A percentile compares a stretch with the other conserved stretches of the same genome.
These are phyloP conservation scores for Dryas octopetala DNA, from an alignment of 306 rosid genomes.

Conservation along the genomic window DNA sequence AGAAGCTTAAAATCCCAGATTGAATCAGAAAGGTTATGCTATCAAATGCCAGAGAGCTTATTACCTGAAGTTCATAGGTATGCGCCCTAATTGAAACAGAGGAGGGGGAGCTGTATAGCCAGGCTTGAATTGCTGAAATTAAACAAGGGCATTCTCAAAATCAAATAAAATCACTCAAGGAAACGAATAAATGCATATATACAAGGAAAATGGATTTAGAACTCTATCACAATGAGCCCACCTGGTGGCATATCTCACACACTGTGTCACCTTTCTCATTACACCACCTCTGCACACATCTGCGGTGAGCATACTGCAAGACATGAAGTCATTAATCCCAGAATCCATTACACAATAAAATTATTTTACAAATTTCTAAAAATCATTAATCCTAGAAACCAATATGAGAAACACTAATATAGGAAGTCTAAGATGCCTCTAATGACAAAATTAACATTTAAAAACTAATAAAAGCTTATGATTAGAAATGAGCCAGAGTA, in stretches of 20 bases:
- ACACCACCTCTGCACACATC: constrained; percentile 93
- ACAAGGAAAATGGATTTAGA: background rate
- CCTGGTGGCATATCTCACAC: constrained; percentile 99
- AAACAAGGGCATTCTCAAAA: background rate
- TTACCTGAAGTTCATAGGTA: constrained; percentile 95
- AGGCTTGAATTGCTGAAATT: constrained; percentile 74
- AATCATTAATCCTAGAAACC: too few relatives aligned
- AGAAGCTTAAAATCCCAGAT: background rate
- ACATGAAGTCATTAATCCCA: background rate
- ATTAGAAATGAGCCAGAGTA: constrained; percentile 2
- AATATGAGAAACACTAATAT: too few relatives aligned
- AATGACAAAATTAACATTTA: too few relatives aligned
- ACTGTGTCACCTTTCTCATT: constrained; percentile 89
- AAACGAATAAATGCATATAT: background rate
- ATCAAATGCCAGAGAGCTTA: background rate
- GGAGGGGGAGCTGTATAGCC: constrained; percentile 95
- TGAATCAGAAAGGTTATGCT: too few relatives aligned
- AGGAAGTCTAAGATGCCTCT: too few relatives aligned
- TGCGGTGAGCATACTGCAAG: constrained; percentile 91
- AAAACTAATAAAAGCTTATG: background rate
- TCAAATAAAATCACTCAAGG: background rate
- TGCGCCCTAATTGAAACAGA: constrained; percentile 75
- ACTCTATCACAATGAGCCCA: constrained; percentile 24
- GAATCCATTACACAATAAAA: background rate
- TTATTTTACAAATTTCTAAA: background rate